Percentiles rank a stretch among this genome's conserved stretches.
These are phyloP conservation scores for Ambrosiella beaveri DNA, from an alignment of 2,329 filamentous ascomycete species.

Conservation along the genomic window DNA sequence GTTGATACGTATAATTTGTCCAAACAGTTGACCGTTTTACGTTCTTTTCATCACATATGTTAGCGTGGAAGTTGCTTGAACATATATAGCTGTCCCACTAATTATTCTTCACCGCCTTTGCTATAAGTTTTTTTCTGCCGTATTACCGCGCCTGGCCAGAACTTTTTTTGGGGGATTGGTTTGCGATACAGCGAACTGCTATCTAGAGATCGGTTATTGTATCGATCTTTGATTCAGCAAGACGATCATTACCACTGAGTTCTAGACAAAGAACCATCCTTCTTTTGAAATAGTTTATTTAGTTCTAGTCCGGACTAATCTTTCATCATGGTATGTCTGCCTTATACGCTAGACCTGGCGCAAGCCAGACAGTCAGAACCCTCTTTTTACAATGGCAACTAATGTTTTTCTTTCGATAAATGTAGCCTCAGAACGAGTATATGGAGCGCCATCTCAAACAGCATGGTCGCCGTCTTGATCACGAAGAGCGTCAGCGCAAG, in stretches of 20 bases:
- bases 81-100: slow-evolving; percentile 7
- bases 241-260: not conserved
- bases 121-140: slow-evolving; percentile 12
- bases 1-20: no score
- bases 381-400: no score
- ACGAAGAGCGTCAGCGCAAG: slow-evolving; percentile 83
- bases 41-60: no score
- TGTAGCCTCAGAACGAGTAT: slow-evolving; percentile 49
- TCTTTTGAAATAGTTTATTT: not conserved
- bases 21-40: not conserved
- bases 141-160: not conserved
- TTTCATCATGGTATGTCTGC: slow-evolving; percentile 7
- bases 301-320: not conserved
- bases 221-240: not conserved
- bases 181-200: not conserved
- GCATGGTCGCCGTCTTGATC: slow-evolving; percentile 43
- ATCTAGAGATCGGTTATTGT: not conserved
- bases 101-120: slow-evolving; percentile 9
- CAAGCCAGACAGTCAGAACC: no score
- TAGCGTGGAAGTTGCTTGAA: no score
- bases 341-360: no score
- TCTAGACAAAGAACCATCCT: slow-evolving; percentile 8
- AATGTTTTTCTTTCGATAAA: not conserved
- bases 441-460: slow-evolving; percentile 55
- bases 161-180: slow-evolving; percentile 1